phyloP scores from a whole-genome alignment of 805 yeast species.

The Hanseniaspora occidentalis region DNA sequence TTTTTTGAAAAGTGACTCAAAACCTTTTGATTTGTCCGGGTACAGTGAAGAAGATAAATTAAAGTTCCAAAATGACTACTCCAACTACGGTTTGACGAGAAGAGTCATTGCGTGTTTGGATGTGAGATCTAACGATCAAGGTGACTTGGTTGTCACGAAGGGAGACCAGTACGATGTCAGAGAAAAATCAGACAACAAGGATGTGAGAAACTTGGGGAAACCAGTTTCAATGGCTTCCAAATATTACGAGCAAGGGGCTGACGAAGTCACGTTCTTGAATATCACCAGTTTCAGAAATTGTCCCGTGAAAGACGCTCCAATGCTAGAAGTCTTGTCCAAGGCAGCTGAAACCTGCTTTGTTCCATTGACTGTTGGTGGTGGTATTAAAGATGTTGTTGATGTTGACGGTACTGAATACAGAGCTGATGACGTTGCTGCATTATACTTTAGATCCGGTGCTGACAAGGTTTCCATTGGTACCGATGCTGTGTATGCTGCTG shows the following conservation, averaged over 20 bases:
- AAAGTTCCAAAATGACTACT: conserved; percentile 23
- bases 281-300: conserved; percentile 94
- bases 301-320: conserved; percentile 86
- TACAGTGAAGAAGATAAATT: conserved; percentile 15
- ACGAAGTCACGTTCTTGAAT: conserved; percentile 88
- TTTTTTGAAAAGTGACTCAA: conserved; percentile 33
- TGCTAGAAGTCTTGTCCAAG: conserved; percentile 73
- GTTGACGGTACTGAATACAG: conserved; percentile 71
- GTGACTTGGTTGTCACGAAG: conserved; percentile 94
- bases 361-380: conserved; percentile 97
- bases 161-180: conserved; percentile 98
- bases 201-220: conserved; percentile 88
- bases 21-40: conserved; percentile 19
- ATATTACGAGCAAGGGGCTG: conserved; percentile 92
- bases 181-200: conserved; percentile 44
- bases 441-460: conserved; percentile 93
- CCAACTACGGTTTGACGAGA: conserved; percentile 61
- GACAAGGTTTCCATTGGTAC: conserved; percentile 97
- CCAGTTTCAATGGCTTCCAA: conserved; percentile 90
- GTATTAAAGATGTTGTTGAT: conserved; percentile 81
- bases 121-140: conserved; percentile 88
- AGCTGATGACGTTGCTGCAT: conserved; percentile 81
- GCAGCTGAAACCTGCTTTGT: conserved; percentile 91
- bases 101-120: conserved; percentile 94
- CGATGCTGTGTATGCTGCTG: conserved; percentile 91